Percentiles rank a stretch among this genome's conserved stretches.
Conservation (phyloP, 768 basidiomycete genomes). For the Zangia roseola region DNA sequence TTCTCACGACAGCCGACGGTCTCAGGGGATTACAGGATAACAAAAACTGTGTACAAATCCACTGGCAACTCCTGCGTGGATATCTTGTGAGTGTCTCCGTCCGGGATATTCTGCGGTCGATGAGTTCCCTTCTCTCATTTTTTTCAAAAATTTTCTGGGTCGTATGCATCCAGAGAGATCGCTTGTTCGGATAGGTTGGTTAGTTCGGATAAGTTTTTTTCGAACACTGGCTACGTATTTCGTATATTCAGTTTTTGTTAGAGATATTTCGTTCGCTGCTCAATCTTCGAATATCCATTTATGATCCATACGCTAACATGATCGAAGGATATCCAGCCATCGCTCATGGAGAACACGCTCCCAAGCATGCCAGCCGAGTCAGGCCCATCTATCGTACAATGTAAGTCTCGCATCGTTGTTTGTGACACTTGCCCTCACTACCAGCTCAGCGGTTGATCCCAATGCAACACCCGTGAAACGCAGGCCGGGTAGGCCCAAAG, state of each 20-base stretch:
- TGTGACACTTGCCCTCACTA: slow-evolving; percentile 6
- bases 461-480: slow-evolving; percentile 50
- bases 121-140: slow-evolving; percentile 10
- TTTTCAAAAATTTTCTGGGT: slow-evolving; percentile 11
- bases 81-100: slow-evolving; percentile 26
- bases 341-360: slow-evolving; percentile 26
- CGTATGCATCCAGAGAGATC: slow-evolving; percentile 15
- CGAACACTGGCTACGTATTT: slow-evolving; percentile 21
- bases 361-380: slow-evolving; percentile 27
- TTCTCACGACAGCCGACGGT: slow-evolving; percentile 39
- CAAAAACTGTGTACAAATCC: slow-evolving; percentile 29
- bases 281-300: slow-evolving; percentile 21
- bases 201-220: slow-evolving; percentile 35
- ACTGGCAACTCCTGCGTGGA: slow-evolving; percentile 11
- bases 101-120: slow-evolving; percentile 8
- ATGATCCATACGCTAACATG: slow-evolving; percentile 25
- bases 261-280: slow-evolving; percentile 25
- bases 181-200: slow-evolving; percentile 27
- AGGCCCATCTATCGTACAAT: slow-evolving; percentile 27
- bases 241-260: slow-evolving; percentile 35
- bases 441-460: slow-evolving; percentile 24
- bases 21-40: slow-evolving; percentile 35
- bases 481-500: slow-evolving; percentile 74
- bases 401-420: slow-evolving; percentile 9
- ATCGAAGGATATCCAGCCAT: slow-evolving; percentile 15